Base-by-base conservation (phyloP, 1,284 basidiomycete genomes). In the Melanopsichium pennsylvanicum region DNA sequence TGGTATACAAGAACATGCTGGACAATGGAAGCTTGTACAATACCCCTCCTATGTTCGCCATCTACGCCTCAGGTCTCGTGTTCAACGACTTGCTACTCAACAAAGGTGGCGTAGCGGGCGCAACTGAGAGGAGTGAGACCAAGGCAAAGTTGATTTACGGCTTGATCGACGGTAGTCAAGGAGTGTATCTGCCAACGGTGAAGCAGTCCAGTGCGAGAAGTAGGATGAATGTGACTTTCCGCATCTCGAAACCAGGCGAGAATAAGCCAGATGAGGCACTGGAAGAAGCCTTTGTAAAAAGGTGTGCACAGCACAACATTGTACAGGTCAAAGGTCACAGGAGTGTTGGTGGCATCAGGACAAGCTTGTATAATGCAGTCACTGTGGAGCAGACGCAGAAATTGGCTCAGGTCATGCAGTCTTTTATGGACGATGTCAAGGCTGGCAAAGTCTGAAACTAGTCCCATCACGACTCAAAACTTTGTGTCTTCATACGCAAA, bases 291-390 rank as follows among this genome's bases (percentile, higher is more conserved):
- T 78, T 81, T 40, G 71, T 72, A 32, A 68, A 74, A 56, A 39
- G 47, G 4, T 81, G 76, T 38, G 49, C 42, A 5, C 56, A 74
- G 27, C 42, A 64, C 31, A 62, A 60, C 38, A 78, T 81, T 34
- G 55, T 60, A 6, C 73, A 79, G 61, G 73, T 79, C 37, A 61
- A 72, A 40, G 74, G 78, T 12, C 66, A 75, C 75, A 43, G 67
- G 40, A 70, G 63, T 16, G 66, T 81, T 34, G 76, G 67, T 62
- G 79, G 94, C 13, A 89, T 96, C 52, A 89, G 96, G 15, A 88
- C 90, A 4, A 96, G 93, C 16, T 83, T 98, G 6, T 99, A 99
- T 84, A 99, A 99, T 69, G 94, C 95, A 9, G 86, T 97, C 61
- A 90, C 90, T 2, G 88, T 93, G 67, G 88, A 91, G 57, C 87